Percentiles rank a stretch among this genome's conserved stretches.
phyloP scores from a whole-genome alignment of 305 asterid species.

The Lippia alba region DNA sequence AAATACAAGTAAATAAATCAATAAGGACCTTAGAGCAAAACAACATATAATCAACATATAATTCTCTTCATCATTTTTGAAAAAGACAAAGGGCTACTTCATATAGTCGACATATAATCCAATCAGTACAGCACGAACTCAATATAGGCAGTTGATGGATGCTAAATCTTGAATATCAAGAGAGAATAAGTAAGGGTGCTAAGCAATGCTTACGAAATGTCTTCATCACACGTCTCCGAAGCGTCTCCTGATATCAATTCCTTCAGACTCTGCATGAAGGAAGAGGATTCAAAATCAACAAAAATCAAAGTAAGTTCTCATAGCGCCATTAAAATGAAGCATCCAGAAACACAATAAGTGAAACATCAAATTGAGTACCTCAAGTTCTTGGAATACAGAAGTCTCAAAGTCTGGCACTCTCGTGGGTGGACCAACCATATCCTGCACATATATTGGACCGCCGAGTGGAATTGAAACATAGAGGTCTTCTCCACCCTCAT shows the following conservation, averaged over 20 bases:
- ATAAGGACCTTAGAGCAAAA: neutral
- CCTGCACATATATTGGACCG: conserved; percentile 70
- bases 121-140: conserved; percentile 5
- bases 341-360: neutral
- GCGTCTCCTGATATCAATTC: conserved; percentile 52
- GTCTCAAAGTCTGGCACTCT: conserved; percentile 66
- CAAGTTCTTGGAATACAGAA: conserved; percentile 61
- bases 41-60: too few relatives aligned
- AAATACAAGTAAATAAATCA: neutral
- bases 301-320: neutral
- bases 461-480: conserved; percentile 78
- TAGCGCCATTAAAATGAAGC: neutral
- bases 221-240: conserved; percentile 51
- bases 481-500: conserved; percentile 53
- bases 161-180: neutral
- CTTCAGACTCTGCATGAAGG: conserved; percentile 60
- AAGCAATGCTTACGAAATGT: conserved; percentile 60
- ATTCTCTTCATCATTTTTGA: conserved; percentile 1
- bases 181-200: conserved; percentile 14
- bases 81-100: conserved; percentile 16
- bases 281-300: neutral
- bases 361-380: conserved; percentile 46
- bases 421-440: conserved; percentile 73
- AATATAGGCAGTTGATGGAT: neutral
- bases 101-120: neutral